A percentile compares a stretch with the other conserved stretches of the same genome.
phyloP scores from a whole-genome alignment of 345 rosid genomes.

The Capsella bursapastoris region DNA sequence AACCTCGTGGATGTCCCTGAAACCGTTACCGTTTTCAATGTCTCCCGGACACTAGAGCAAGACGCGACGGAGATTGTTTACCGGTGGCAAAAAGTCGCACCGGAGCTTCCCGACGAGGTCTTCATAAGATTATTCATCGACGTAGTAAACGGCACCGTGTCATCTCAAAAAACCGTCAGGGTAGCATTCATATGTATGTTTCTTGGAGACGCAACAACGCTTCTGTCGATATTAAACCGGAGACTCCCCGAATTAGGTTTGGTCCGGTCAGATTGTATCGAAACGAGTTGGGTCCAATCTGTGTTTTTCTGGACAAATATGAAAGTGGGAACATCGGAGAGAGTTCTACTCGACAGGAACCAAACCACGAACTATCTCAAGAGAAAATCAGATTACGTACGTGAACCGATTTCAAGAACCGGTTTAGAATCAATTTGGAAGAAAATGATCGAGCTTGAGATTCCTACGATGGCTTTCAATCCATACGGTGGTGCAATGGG shows the following conservation, averaged over 20 bases:
- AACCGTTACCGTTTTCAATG: too few relatives aligned
- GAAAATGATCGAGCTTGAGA: constrained; percentile 48
- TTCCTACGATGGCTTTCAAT: constrained; percentile 41
- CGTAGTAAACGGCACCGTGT: constrained; percentile 39
- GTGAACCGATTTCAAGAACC: constrained; percentile 50
- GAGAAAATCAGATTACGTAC: constrained; percentile 68
- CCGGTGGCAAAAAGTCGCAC: too few relatives aligned
- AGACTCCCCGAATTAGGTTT: constrained; percentile 58
- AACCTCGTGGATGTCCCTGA: too few relatives aligned
- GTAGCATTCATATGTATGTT: constrained; percentile 51
- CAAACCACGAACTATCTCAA: constrained; percentile 42
- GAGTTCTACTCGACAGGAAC: constrained; percentile 46
- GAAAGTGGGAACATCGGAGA: constrained; percentile 26
- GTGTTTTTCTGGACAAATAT: constrained; percentile 48
- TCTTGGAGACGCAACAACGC: constrained; percentile 52
- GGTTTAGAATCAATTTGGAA: constrained; percentile 56
- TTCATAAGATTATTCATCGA: constrained; percentile 42
- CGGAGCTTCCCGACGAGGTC: constrained; percentile 43
- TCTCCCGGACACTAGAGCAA: too few relatives aligned
- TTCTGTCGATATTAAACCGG: constrained; percentile 47
- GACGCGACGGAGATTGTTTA: too few relatives aligned
- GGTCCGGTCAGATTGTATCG: constrained; percentile 50
- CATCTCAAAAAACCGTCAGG: constrained; percentile 42
- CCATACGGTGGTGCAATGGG: constrained; percentile 70
- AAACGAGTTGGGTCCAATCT: constrained; percentile 65